phyloP scores from a whole-genome alignment of 805 yeast species.

The Zygosaccharomyces pseudorouxii region DNA sequence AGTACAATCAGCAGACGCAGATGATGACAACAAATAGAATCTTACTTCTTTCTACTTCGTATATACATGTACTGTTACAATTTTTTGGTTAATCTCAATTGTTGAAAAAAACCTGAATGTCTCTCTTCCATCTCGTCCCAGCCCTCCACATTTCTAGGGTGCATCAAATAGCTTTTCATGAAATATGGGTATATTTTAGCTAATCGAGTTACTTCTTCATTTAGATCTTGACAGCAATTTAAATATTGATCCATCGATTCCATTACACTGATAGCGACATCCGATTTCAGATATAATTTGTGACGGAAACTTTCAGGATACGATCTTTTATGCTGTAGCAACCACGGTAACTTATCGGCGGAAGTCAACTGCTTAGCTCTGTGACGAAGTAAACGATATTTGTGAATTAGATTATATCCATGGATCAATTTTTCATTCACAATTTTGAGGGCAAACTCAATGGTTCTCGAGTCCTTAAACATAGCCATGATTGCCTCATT shows the following conservation, averaged over 20 bases:
- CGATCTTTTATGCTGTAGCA: constrained; percentile 20
- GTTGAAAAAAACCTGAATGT: constrained; percentile 16
- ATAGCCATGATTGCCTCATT: constrained; percentile 32
- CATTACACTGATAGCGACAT: constrained; percentile 13
- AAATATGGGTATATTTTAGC: constrained; percentile 29
- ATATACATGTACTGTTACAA: constrained; percentile 4
- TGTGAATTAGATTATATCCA: constrained; percentile 35
- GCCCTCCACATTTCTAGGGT: constrained; percentile 20
- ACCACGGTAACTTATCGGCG: constrained; percentile 19
- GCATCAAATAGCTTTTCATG: constrained; percentile 32
- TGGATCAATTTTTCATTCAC: constrained; percentile 36
- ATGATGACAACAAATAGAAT: background rate
- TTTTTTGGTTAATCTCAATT: constrained; percentile 17
- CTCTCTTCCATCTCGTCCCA: constrained; percentile 25
- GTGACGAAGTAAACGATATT: constrained; percentile 22
- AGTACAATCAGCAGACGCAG: background rate
- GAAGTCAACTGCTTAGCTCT: constrained; percentile 12
- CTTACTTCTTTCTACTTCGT: background rate
- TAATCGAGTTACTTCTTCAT: constrained; percentile 18
- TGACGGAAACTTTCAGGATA: constrained; percentile 26
- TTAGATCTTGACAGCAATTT: constrained; percentile 16
- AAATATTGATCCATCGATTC: constrained; percentile 26
- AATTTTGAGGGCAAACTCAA: constrained; percentile 30
- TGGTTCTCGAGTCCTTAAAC: constrained; percentile 26
- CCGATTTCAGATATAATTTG: constrained; percentile 27